Conservation (phyloP, 1,139 yeast species). For the Saccharomycopsis phalli region DNA sequence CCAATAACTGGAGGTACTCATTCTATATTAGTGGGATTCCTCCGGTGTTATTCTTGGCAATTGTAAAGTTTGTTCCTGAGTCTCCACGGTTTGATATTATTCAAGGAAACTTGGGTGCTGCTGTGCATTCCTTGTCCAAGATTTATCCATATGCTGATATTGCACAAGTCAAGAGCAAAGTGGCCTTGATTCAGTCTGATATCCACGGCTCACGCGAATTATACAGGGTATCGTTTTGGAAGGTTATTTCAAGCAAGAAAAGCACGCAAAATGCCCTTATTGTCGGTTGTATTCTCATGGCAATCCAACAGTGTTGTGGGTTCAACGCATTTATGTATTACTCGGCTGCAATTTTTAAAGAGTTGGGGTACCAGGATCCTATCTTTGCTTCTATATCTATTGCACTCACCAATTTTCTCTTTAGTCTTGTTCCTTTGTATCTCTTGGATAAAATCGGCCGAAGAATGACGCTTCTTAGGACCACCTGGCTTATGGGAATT, state of each 20-base stretch:
- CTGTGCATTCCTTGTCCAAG: slow-evolving; percentile 30
- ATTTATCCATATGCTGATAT: slow-evolving; percentile 32
- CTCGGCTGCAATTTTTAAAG: slow-evolving; percentile 55
- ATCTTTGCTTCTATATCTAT: slow-evolving; percentile 56
- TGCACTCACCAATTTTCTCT: slow-evolving; percentile 58
- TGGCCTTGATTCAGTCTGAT: slow-evolving; percentile 27
- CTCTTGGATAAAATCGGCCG: slow-evolving; percentile 56
- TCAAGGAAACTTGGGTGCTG: slow-evolving; percentile 32
- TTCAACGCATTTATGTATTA: slow-evolving; percentile 72
- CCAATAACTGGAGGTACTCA: slow-evolving; percentile 35
- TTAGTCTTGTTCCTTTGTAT: slow-evolving; percentile 52
- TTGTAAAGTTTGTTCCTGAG: slow-evolving; percentile 43
- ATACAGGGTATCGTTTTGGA: slow-evolving; percentile 11
- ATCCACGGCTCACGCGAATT: slow-evolving; percentile 21
- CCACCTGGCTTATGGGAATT: slow-evolving; percentile 37
- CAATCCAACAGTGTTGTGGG: slow-evolving; percentile 68
- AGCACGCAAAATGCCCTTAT: slow-evolving; percentile 49
- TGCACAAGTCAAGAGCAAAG: slow-evolving; percentile 27
- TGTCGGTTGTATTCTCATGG: slow-evolving; percentile 64
- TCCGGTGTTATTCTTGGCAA: slow-evolving; percentile 30
- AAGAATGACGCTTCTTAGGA: slow-evolving; percentile 46
- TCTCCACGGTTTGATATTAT: slow-evolving; percentile 48
- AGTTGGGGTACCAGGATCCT: slow-evolving; percentile 51
- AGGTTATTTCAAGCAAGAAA: slow-evolving; percentile 14
- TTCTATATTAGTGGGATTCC: slow-evolving; percentile 34